Evolutionary conservation across 1,139 yeast genomes (phyloP), one percentile per base, ranked within the genome.

Genomic region (Kluyveromyces sp.): DNA sequence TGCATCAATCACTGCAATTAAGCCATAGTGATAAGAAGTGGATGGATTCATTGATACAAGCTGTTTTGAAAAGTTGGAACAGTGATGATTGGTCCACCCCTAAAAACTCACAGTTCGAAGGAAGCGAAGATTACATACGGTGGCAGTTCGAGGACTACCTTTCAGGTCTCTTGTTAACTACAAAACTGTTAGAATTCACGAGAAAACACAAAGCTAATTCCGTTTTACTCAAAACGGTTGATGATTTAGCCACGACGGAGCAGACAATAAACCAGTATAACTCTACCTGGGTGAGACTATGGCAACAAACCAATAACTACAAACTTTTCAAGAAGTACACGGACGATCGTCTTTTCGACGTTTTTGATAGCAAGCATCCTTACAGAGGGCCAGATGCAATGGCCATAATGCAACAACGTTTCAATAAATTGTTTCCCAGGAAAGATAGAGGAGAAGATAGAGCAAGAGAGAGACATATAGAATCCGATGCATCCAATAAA

Each of bases 41-140:
- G 72, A 81, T 87, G 44, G 64, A 60, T 46, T 53, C 48, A 12
- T 53, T 66, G 16, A 41, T 55, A 3, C 52, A 52, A 18, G 36
- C 61, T 2, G 56, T 57, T 0, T 41, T 52, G 11, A 55, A 56
- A 12, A 61, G 61, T 3, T 66, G 78, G 75, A 59, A 68, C 55
- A 63, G 70, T 48, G 65, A 69, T 46, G 69, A 73, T 44, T 62
- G 66, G 46, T 63, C 63, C 59, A 57, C 71, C 20, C 73, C 80
- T 1, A 68, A 68, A 48, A 75, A 72, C 42, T 66, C 73, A 4
- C 71, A 67, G 16, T 82, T 73, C 57, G 64, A 67, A 38, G 97
- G 97, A 1, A 85, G 88, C 54, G 96, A 92, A 55, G 98, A 92
- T 62, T 85, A 82, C 55, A 82, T 92, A 31, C 70, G 98, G 44